Conservation (phyloP, 129 eudicot genomes). For the Escallonia rubra region DNA sequence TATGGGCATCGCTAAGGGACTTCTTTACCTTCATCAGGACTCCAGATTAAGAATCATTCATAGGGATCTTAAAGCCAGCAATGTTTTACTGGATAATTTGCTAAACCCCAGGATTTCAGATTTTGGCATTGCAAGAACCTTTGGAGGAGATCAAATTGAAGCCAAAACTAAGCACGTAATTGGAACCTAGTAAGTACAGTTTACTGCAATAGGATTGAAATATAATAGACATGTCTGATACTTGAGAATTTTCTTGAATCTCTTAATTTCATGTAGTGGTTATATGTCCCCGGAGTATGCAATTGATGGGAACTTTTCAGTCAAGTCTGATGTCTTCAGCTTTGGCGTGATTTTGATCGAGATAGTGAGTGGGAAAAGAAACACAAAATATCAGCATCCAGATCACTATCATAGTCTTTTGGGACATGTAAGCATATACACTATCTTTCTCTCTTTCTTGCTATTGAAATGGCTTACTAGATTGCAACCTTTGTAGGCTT, state of each 20-base stretch:
- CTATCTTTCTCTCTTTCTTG: background rate
- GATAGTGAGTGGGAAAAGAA: slow-evolving; percentile 44
- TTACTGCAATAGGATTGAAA: no score
- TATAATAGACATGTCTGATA: background rate
- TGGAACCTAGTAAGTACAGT: slow-evolving; percentile 43
- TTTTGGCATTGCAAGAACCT: slow-evolving; percentile 42
- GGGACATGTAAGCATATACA: slow-evolving; percentile 33
- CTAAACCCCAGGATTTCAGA: slow-evolving; percentile 41
- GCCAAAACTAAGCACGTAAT: slow-evolving; percentile 33
- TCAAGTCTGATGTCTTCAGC: slow-evolving; percentile 41
- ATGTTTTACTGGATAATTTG: slow-evolving; percentile 31
- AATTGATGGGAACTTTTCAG: slow-evolving; percentile 36
- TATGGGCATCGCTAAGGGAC: slow-evolving; percentile 40
- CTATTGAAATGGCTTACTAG: background rate
- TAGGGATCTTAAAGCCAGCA: slow-evolving; percentile 48
- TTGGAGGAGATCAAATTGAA: slow-evolving; percentile 32
- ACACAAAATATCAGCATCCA: slow-evolving; percentile 4
- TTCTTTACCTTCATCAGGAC: slow-evolving; percentile 45
- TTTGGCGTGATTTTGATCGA: slow-evolving; percentile 40
- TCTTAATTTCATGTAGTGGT: slow-evolving; percentile 26
- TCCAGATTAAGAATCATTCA: slow-evolving; percentile 41
- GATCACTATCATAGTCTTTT: slow-evolving; percentile 26
- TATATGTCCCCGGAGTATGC: slow-evolving; percentile 59
- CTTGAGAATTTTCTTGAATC: background rate
- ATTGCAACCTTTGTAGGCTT: slow-evolving; percentile 20